These are phyloP conservation scores for Penicillium chermesinum DNA, from an alignment of 495 filamentous ascomycete genomes.

Conservation along the genomic window DNA sequence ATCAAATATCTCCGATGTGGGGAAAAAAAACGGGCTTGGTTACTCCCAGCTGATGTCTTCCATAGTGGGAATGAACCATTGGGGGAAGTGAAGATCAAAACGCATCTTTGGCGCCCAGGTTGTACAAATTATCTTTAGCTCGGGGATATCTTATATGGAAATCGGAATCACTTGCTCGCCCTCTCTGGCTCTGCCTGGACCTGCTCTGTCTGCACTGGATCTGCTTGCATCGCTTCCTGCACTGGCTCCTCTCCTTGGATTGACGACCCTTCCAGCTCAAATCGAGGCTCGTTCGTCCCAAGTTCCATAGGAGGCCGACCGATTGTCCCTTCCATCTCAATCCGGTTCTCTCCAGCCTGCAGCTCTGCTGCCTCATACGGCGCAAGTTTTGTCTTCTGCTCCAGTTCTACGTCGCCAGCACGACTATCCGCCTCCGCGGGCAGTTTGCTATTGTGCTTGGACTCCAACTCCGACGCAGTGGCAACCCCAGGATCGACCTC, in stretches of 20 bases:
- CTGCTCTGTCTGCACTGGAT: not conserved
- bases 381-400: not conserved
- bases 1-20: not conserved
- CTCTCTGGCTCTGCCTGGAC: not conserved
- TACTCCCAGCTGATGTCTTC: too few species aligned
- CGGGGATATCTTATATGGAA: too few species aligned
- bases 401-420: not conserved
- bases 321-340: not conserved
- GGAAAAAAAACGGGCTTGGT: too few species aligned
- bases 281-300: not conserved
- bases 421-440: not conserved
- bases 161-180: too few species aligned
- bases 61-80: too few species aligned
- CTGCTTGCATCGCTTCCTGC: too few species aligned
- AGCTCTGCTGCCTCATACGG: not conserved
- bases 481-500: not conserved
- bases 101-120: too few species aligned
- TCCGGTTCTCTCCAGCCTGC: not conserved
- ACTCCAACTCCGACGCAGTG: not conserved
- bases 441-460: not conserved
- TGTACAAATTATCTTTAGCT: too few species aligned
- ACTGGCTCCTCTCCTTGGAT: too few species aligned
- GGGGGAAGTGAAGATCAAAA: too few species aligned
- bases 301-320: not conserved
- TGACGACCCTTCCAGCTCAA: not conserved